phyloP scores from a whole-genome alignment of 805 yeast genomes.

The Pichia membranifaciens region DNA sequence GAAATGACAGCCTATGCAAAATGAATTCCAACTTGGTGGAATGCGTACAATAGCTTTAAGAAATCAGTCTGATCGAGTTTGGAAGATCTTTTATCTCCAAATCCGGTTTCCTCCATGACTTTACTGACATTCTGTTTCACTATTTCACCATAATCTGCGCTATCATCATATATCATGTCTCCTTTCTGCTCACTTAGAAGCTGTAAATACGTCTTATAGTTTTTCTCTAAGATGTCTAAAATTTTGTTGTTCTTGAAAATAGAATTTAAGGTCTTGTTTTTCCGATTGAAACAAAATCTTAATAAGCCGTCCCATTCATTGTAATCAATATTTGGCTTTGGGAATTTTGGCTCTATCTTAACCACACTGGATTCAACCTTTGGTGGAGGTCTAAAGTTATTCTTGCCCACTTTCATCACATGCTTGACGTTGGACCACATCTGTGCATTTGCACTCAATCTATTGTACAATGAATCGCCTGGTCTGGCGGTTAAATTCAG shows the following conservation, averaged over 20 bases:
- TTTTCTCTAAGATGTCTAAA: conserved; percentile 74
- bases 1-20: conserved; percentile 67
- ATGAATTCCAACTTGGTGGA: conserved; percentile 95
- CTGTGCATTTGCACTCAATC: conserved; percentile 93
- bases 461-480: conserved; percentile 89
- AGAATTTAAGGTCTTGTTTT: conserved; percentile 88
- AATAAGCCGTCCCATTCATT: conserved; percentile 96
- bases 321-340: conserved; percentile 90
- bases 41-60: conserved; percentile 76
- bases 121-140: conserved; percentile 67
- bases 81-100: conserved; percentile 82
- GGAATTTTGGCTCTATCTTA: conserved; percentile 82
- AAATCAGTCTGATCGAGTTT: conserved; percentile 96
- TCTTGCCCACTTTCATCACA: conserved; percentile 96
- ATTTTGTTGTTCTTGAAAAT: conserved; percentile 84
- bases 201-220: conserved; percentile 73
- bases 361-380: conserved; percentile 97
- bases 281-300: conserved; percentile 86
- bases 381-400: conserved; percentile 97
- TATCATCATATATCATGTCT: conserved; percentile 39
- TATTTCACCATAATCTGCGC: conserved; percentile 36
- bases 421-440: conserved; percentile 99
- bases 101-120: conserved; percentile 75
- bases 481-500: conserved; percentile 89
- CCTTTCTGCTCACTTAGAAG: conserved; percentile 41